Evolutionary conservation across 139 green algal species (phyloP).

Genomic region (Micromonas pusilla): DNA sequence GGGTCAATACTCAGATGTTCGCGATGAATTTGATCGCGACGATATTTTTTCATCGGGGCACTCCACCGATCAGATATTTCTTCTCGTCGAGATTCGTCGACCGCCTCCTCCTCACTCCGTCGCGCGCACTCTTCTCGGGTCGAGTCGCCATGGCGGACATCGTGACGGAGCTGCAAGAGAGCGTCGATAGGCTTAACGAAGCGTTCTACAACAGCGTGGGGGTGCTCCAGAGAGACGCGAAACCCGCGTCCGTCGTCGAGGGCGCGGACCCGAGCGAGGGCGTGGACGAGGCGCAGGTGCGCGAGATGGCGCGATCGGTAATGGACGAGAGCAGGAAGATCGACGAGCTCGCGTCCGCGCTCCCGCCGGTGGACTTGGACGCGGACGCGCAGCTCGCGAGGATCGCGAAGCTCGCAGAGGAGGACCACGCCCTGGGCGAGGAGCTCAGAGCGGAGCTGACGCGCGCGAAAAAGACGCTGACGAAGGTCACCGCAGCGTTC

Average conservation of each 20-base stretch:
- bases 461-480: neutral
- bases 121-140: neutral
- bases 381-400: neutral
- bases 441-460: neutral
- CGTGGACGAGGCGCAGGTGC: neutral
- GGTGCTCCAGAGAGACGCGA: slow-evolving; percentile 6
- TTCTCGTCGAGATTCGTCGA: too few species aligned
- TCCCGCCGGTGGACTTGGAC: neutral
- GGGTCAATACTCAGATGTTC: too few species aligned
- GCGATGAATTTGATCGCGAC: too few species aligned
- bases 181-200: neutral
- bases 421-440: slow-evolving; percentile 7
- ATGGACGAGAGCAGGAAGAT: neutral
- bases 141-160: slow-evolving; percentile 1
- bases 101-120: too few species aligned
- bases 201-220: slow-evolving; percentile 11
- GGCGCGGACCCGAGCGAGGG: neutral
- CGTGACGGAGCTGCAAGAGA: slow-evolving; percentile 7
- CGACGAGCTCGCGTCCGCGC: neutral
- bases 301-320: slow-evolving; percentile 7
- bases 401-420: neutral
- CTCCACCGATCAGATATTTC: too few species aligned
- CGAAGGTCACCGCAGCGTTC: slow-evolving; percentile 10
- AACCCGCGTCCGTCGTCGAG: neutral
- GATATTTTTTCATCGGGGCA: too few species aligned